These are phyloP conservation scores for Scorias spongiosa DNA, from an alignment of 2,329 filamentous ascomycete genomes.

Conservation along the genomic window DNA sequence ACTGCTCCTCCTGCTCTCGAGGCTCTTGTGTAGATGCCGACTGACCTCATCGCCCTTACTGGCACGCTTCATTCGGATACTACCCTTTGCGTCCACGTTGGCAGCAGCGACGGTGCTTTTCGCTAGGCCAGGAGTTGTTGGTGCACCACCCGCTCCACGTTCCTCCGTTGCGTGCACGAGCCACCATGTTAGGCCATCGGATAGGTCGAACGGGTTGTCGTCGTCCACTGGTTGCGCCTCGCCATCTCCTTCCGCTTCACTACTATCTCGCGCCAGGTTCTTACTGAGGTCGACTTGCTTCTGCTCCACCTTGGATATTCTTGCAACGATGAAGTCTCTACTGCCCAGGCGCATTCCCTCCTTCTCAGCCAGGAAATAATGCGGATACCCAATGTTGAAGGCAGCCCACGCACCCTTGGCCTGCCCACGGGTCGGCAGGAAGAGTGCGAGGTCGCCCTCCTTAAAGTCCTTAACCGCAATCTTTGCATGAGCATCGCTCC, in stretches of 20 bases:
- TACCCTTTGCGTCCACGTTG: constrained; percentile 73
- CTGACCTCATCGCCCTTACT: constrained; percentile 29
- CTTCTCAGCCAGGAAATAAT: constrained; percentile 91
- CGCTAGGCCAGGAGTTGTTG: constrained; percentile 78
- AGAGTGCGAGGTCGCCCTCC: constrained; percentile 85
- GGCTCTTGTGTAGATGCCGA: constrained; percentile 55
- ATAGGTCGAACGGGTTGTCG: constrained; percentile 93
- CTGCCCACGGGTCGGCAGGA: constrained; percentile 87
- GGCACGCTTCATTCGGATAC: constrained; percentile 30
- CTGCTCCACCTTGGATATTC: constrained; percentile 82
- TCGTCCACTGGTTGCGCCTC: constrained; percentile 48
- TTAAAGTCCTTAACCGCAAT: constrained; percentile 95
- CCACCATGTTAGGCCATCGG: constrained; percentile 91
- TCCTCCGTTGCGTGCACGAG: constrained; percentile 87
- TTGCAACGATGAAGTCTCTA: constrained; percentile 90
- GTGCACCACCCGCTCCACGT: constrained; percentile 55
- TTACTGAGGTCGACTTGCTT: constrained; percentile 84
- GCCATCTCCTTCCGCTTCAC: constrained; percentile 1
- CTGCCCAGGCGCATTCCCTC: constrained; percentile 71
- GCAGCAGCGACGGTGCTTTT: constrained; percentile 85
- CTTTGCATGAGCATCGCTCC: constrained; percentile 84
- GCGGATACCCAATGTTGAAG: constrained; percentile 93
- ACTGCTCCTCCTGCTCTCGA: constrained; percentile 83
- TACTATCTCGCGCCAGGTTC: constrained; percentile 38
- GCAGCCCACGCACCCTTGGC: constrained; percentile 92